A percentile compares a stretch with the other conserved stretches of the same genome.
phyloP scores from a whole-genome alignment of 164 flowering plant species.

The Stephania cephalantha region DNA sequence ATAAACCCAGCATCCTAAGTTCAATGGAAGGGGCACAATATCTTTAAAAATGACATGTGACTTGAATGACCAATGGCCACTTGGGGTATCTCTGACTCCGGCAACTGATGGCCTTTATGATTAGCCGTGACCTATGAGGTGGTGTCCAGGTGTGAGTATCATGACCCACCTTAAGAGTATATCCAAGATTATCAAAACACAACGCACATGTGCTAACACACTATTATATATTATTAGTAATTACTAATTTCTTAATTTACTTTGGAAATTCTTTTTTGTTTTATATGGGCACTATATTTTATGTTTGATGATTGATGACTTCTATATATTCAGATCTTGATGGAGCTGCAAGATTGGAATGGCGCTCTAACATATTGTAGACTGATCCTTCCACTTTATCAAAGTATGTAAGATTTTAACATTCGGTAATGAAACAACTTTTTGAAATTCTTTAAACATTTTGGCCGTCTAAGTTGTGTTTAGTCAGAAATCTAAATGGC shows the following conservation, averaged over 20 bases:
- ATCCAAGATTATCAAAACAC: too few relatives aligned
- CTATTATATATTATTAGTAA: too few relatives aligned
- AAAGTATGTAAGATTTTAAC: slow-evolving; percentile 43
- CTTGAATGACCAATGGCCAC: too few relatives aligned
- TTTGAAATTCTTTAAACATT: not conserved
- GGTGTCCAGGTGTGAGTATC: too few relatives aligned
- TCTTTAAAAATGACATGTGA: too few relatives aligned
- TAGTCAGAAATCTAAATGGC: not conserved
- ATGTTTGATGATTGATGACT: not conserved
- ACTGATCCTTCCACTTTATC: slow-evolving; percentile 65
- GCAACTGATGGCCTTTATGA: too few relatives aligned
- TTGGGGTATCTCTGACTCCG: too few relatives aligned
- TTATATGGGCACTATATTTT: not conserved
- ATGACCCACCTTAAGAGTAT: too few relatives aligned
- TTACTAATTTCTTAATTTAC: not conserved
- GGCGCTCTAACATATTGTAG: slow-evolving; percentile 67
- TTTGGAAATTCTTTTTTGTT: not conserved
- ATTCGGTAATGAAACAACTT: not conserved
- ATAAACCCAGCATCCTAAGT: too few relatives aligned
- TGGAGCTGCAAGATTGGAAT: slow-evolving; percentile 79
- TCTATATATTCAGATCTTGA: slow-evolving; percentile 41
- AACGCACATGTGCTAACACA: too few relatives aligned
- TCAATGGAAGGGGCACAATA: too few relatives aligned
- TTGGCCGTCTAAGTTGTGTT: not conserved
- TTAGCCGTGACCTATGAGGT: too few relatives aligned